Evolutionary conservation across 1,284 basidiomycete species (phyloP).

Genomic region (Nidula niveotomentosa): DNA sequence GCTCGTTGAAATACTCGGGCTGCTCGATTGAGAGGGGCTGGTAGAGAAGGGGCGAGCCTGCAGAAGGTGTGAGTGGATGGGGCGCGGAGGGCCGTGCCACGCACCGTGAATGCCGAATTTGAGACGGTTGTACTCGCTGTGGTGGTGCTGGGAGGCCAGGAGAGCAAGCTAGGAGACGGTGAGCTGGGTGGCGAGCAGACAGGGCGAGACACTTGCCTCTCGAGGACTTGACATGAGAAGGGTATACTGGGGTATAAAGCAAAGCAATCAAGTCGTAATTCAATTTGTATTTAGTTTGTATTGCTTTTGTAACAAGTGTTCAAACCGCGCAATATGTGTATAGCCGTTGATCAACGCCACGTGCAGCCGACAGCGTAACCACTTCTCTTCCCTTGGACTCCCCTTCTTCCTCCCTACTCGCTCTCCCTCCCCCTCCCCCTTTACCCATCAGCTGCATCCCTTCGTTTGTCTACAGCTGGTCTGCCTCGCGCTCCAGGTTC

Average conservation of each 20-base stretch:
- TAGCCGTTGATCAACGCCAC: background rate
- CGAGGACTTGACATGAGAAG: no score
- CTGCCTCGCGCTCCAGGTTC: constrained; percentile 23
- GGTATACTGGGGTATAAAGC: no score
- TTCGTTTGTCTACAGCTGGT: constrained; percentile 20
- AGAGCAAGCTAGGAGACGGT: constrained; percentile 51
- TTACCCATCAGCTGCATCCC: constrained; percentile 14
- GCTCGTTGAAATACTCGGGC: constrained; percentile 60
- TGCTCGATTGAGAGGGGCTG: constrained; percentile 70
- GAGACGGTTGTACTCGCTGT: constrained; percentile 74
- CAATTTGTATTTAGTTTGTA: no score
- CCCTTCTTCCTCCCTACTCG: constrained; percentile 5
- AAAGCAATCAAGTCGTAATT: no score
- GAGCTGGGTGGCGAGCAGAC: background rate
- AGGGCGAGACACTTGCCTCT: background rate
- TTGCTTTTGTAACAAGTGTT: no score
- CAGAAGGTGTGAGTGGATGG: constrained; percentile 1
- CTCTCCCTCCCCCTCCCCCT: constrained; percentile 9
- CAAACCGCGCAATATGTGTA: no score
- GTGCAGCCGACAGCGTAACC: background rate
- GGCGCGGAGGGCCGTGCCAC: constrained; percentile 6
- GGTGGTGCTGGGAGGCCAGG: constrained; percentile 79
- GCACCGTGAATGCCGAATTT: constrained; percentile 73
- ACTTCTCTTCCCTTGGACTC: background rate
- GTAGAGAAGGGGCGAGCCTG: constrained; percentile 62